Evolutionary conservation across 2,329 filamentous ascomycete species (phyloP), one percentile per base, ranked within the genome.

Genomic region (Albifimbria verrucaria): DNA sequence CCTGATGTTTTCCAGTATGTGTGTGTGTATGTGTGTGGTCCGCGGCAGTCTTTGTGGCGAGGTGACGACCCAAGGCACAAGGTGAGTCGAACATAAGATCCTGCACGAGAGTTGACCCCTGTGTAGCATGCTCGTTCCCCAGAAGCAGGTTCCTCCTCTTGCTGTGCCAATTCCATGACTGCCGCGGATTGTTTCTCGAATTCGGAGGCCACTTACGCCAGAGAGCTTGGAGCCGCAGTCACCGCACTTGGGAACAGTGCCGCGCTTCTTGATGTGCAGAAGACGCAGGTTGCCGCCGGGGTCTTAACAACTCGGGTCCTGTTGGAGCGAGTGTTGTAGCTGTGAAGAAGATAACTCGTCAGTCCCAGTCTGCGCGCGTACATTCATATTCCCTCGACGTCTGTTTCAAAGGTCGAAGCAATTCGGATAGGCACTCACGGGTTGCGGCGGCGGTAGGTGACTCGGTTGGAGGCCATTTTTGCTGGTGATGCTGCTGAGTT

Each of bases 241-340:
- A 85, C 95, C 90, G 77, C 94, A 99, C 86, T 99, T 99, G 74
- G 94, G 94, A 63, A 92, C 89, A 75, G 92, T 96, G 69, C 92
- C 94, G 77, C 88, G 90, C 91, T 99, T 99, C 90, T 97, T 97
- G 84, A 97, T 92, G 88, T 99, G 93, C 69, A 97, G 89, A 75
- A 96, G 88, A 77, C 94, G 88, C 72, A 96, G 87, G 77, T 93
- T 86, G 76, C 94, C 94, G 77, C 94, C 95, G 66, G 95, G 66
- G 94, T 99, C 86, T 94, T 94, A 79, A 96, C 77, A 72, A 95
- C 84, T 75, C 94, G 89, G 76, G 94, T 93, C 80, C 92, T 91
- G 89, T 99, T 97, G 77, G 90, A 96, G 76, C 83, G 83, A 77
- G 93, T 97, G 88, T 97, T 97, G 90, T 97, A 99, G 75, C 90